A percentile compares a stretch with the other conserved stretches of the same genome.
Conservation (phyloP, 1,284 basidiomycete species). For the Trichosporon ovoides region DNA sequence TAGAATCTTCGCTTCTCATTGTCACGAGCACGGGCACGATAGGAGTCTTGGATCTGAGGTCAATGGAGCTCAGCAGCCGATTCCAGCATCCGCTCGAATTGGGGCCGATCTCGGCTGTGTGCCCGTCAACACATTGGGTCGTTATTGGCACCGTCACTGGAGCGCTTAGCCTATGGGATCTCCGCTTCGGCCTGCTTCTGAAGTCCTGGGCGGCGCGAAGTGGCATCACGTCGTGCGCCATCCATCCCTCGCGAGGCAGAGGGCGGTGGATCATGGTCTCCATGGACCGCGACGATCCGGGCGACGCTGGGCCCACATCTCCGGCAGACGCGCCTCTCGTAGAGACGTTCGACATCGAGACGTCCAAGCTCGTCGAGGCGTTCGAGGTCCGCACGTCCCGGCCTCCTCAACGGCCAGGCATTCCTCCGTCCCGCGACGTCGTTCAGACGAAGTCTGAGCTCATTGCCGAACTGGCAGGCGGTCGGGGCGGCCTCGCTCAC, state of each 20-base stretch:
- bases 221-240: constrained; percentile 54
- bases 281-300: constrained; percentile 51
- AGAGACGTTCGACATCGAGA: constrained; percentile 47
- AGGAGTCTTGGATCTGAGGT: constrained; percentile 74
- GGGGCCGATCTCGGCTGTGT: constrained; percentile 79
- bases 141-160: constrained; percentile 81
- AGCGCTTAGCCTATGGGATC: constrained; percentile 82
- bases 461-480: constrained; percentile 28
- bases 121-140: constrained; percentile 76
- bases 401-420: constrained; percentile 9
- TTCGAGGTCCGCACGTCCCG: constrained; percentile 34
- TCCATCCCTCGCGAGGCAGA: constrained; percentile 70
- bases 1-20: constrained; percentile 59
- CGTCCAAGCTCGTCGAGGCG: constrained; percentile 46
- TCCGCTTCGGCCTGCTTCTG: constrained; percentile 83
- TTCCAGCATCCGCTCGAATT: constrained; percentile 79
- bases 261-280: constrained; percentile 86
- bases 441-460: constrained; percentile 28
- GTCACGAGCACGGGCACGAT: constrained; percentile 77
- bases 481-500: constrained; percentile 11
- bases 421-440: constrained; percentile 15
- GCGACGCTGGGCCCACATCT: constrained; percentile 7
- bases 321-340: constrained; percentile 26
- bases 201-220: constrained; percentile 73
- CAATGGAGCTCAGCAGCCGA: constrained; percentile 68